Base-by-base conservation (phyloP, 116 monocot genomes). In the Papilionanthe hybrid region DNA sequence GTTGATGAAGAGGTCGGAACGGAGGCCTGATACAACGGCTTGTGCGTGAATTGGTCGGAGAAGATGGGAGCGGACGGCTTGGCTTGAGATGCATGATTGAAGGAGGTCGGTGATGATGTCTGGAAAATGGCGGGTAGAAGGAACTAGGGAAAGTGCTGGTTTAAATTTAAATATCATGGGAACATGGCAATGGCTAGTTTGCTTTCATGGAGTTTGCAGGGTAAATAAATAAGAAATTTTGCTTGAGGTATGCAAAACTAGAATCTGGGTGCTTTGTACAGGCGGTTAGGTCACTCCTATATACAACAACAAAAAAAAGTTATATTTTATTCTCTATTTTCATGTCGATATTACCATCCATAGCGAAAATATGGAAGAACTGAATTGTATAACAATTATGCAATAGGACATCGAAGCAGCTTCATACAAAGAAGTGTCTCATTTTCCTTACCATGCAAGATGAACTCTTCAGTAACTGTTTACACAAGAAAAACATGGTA, bases 1-100 rank as follows among this genome's bases (percentile, higher is more conserved):
- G 82, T 63, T 85, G 20, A 91, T 13, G 84, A 90, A 95, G 58
- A 86, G 72, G 67, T 91, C 89, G 19, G 78, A 74, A 0, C 11
- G 76, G 28, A 88, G 67, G 13, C 95, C 95, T 15, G 80, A 80
- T n/a, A 79, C 57, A 58, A 90, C 5, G 72, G 88, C 78, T 7
- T 81, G 81, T 7, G 88, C 89, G 55, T 91, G 95, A 75, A 90
- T 79, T 5, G 78, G 50, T 22, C 15, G 72, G 49, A 90, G 75
- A n/a, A 76, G 78, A 78, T 73, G 53, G 42, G 56, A 30, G 13
- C 15, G 53, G 0, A 53, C 17, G 53, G 53, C 2, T 3, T 15
- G 53, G 53, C 17, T 53, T 12, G 87, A 82, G 83, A 89, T 76
- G 81, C 82, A 86, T 84, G 86, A 72, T 66, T 85, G 90, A 48